Evolutionary conservation across 371 early-diverging fungal genomes (phyloP).

Genomic region (Coemansia sp.): DNA sequence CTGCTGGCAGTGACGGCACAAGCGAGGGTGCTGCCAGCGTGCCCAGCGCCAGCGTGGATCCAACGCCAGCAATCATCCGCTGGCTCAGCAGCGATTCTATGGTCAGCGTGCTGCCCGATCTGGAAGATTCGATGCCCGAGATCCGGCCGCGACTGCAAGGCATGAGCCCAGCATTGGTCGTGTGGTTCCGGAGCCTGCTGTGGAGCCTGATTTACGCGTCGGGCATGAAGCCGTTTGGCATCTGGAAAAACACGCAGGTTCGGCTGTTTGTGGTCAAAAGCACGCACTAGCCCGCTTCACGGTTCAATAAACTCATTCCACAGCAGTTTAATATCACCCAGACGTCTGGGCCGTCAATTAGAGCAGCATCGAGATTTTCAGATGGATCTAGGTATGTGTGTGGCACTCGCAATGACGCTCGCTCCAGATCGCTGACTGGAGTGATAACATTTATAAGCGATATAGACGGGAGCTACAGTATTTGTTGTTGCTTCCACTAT

Average conservation of each 20-base stretch:
- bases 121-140: constrained; percentile 47
- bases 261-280: constrained; percentile 55
- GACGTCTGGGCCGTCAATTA: too few species aligned
- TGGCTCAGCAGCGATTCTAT: constrained; percentile 46
- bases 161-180: constrained; percentile 54
- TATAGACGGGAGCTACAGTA: neutral
- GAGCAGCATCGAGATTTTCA: too few species aligned
- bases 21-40: neutral
- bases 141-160: constrained; percentile 45
- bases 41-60: constrained; percentile 12
- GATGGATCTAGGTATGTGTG: too few species aligned
- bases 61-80: constrained; percentile 19
- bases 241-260: constrained; percentile 66
- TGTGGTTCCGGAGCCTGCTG: constrained; percentile 67
- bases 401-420: too few species aligned
- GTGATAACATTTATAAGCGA: too few species aligned
- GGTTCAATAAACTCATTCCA: too few species aligned
- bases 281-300: neutral
- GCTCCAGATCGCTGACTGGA: too few species aligned
- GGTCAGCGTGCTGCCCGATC: constrained; percentile 34
- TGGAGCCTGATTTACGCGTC: constrained; percentile 67
- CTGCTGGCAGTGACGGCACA: neutral
- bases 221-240: constrained; percentile 55
- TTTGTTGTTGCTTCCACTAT: neutral
- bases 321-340: too few species aligned